These are phyloP conservation scores for Scytalidium sp. DNA, from an alignment of 2,329 filamentous ascomycete species.

Conservation along the genomic window DNA sequence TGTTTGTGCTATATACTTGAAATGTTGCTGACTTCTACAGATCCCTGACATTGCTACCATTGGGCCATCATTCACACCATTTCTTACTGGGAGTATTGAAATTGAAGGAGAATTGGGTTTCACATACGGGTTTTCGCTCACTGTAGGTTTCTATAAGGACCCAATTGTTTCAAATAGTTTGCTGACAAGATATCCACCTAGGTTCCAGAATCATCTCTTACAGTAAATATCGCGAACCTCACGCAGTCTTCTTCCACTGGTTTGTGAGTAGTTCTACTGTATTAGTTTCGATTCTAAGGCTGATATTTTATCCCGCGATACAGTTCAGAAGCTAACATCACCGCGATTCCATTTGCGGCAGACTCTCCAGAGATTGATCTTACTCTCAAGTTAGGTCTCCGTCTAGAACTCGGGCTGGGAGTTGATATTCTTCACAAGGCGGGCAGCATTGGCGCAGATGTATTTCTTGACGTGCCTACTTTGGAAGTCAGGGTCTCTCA, in stretches of 20 bases:
- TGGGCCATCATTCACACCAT: slow-evolving; percentile 8
- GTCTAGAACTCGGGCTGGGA: slow-evolving; percentile 5
- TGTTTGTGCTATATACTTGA: no score
- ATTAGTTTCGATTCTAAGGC: neutral
- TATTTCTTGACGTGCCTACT: slow-evolving; percentile 8
- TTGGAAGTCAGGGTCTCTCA: slow-evolving; percentile 5
- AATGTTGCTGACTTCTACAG: no score
- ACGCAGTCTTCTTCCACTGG: slow-evolving; percentile 2
- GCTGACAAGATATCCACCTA: no score
- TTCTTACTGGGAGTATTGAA: slow-evolving; percentile 5
- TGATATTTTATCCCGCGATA: neutral
- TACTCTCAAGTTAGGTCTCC: slow-evolving; percentile 5
- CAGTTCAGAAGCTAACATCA: slow-evolving; percentile 1
- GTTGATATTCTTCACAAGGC: slow-evolving; percentile 1
- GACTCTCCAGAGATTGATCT: slow-evolving; percentile 5
- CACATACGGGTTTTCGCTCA: slow-evolving; percentile 8
- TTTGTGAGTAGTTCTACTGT: slow-evolving; percentile 1
- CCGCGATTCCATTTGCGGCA: slow-evolving; percentile 8
- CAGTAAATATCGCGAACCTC: slow-evolving; percentile 6
- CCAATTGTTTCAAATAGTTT: no score
- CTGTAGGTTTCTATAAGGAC: neutral
- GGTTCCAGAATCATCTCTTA: slow-evolving; percentile 9
- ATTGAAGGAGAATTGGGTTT: slow-evolving; percentile 3
- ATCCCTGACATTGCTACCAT: slow-evolving; percentile 9
- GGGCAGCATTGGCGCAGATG: slow-evolving; percentile 3